Percentiles rank a stretch among this genome's conserved stretches.
phyloP scores from a whole-genome alignment of 768 basidiomycete genomes.

The Phylloporus arenicola region DNA sequence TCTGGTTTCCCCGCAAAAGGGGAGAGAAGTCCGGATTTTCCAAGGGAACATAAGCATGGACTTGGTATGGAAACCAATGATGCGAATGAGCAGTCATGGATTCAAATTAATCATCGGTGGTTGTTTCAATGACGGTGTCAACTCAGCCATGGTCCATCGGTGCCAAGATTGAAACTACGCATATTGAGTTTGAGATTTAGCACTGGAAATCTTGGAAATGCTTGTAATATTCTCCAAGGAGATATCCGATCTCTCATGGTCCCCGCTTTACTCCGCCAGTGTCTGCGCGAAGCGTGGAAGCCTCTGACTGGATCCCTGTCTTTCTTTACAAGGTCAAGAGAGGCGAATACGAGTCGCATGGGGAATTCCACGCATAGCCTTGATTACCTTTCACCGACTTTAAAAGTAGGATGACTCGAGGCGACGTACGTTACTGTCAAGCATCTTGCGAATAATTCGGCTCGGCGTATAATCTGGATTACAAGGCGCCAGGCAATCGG shows the following conservation, averaged over 20 bases:
- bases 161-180: conserved; percentile 32
- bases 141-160: background rate
- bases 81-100: background rate
- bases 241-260: no score
- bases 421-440: background rate
- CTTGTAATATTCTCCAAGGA: no score
- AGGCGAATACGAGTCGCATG: background rate
- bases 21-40: no score
- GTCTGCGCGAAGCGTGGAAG: background rate
- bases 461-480: background rate
- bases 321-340: background rate
- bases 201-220: no score
- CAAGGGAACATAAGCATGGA: no score
- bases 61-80: background rate
- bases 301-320: background rate
- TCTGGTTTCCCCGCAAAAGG: background rate
- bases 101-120: background rate
- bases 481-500: background rate
- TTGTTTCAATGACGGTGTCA: background rate
- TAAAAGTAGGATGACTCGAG: background rate
- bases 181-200: conserved; percentile 44
- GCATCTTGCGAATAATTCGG: background rate
- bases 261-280: no score
- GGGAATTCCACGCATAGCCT: background rate
- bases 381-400: background rate